Evolutionary conservation across 2,329 filamentous ascomycete species (phyloP), one percentile per base, ranked within the genome.

Genomic region (Cryphonectria radicalis): DNA sequence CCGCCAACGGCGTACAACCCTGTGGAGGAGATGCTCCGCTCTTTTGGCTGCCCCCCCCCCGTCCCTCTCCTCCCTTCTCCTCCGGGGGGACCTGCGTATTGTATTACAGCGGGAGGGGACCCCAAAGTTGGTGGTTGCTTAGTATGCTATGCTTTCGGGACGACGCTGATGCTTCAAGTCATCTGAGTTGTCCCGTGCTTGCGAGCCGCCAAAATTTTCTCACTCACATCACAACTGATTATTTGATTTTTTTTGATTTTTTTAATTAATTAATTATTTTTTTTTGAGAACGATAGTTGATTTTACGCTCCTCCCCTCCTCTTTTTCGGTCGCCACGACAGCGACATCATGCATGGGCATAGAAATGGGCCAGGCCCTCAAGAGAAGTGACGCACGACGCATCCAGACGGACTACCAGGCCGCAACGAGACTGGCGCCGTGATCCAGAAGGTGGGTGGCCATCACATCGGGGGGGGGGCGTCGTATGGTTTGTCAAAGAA

Each of bases 1-100:
- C 62, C 37, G 62, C 25, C 35, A 37, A 63, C 60, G 60, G 60
- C 35, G 40, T n/a, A 35, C 25, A 65, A 50, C 63, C 6, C 28
- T 43, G 35, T 35, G 67, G 70, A 72, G 28, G 59, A 67, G 59
- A 63, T 72, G 70, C 70, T 72, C 67, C 67, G 70, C 46, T 65
- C 28, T 46, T 46, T 43, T 67, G 63, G 25, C 32, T 40, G 37
- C 59, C n/a, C n/a, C 63, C 10, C 19, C 5, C 19, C 3, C 42
- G 2, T 14, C 43, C 43, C 43, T 17, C 43, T 17, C 43, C 14
- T 10, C 37, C 7, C 11, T 40, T 40, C 1, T 13, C 10, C 10
- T 10, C 10, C 11, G 8, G 10, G 17, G 5, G 17, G 59, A 28
- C 50, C 46, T 55, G 25, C 25, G 28, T 59, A 59, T 28, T 59